phyloP scores from a whole-genome alignment of 306 rosid genomes.

The Acacia confusa region DNA sequence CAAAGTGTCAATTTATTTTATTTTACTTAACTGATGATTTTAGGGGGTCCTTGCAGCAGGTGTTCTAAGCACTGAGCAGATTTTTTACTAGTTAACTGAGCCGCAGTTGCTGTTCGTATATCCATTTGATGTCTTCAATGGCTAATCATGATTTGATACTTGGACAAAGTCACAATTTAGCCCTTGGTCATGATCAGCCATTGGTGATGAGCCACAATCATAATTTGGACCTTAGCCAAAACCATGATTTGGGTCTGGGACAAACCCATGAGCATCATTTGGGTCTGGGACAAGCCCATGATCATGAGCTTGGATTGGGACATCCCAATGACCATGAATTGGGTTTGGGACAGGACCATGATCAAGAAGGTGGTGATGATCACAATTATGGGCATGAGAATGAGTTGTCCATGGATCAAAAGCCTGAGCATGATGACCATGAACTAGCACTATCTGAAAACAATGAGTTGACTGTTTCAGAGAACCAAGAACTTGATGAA shows the following conservation, averaged over 20 bases:
- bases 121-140: slow-evolving; percentile 44
- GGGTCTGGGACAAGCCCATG: slow-evolving; percentile 48
- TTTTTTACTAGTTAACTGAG: slow-evolving; percentile 33
- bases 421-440: slow-evolving; percentile 69
- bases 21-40: slow-evolving; percentile 25
- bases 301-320: slow-evolving; percentile 55
- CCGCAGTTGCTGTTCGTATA: slow-evolving; percentile 17
- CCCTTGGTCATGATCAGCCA: slow-evolving; percentile 70
- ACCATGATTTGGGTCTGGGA: slow-evolving; percentile 60
- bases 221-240: slow-evolving; percentile 57
- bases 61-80: slow-evolving; percentile 22
- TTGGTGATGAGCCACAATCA: slow-evolving; percentile 61
- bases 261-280: slow-evolving; percentile 54
- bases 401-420: slow-evolving; percentile 62
- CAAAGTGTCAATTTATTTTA: slow-evolving; percentile 18
- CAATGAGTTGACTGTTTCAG: slow-evolving; percentile 63
- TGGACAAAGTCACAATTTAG: slow-evolving; percentile 65
- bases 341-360: slow-evolving; percentile 59
- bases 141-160: slow-evolving; percentile 77
- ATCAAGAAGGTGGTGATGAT: slow-evolving; percentile 52
- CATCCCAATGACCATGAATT: slow-evolving; percentile 52
- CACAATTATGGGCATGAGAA: slow-evolving; percentile 60
- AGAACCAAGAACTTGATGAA: slow-evolving; percentile 64
- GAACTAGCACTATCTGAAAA: slow-evolving; percentile 50
- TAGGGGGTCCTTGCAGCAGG: slow-evolving; percentile 41